A percentile compares a stretch with the other conserved stretches of the same genome.
These are phyloP conservation scores for Debaryomyces castellii DNA, from an alignment of 805 yeast genomes.

Conservation along the genomic window DNA sequence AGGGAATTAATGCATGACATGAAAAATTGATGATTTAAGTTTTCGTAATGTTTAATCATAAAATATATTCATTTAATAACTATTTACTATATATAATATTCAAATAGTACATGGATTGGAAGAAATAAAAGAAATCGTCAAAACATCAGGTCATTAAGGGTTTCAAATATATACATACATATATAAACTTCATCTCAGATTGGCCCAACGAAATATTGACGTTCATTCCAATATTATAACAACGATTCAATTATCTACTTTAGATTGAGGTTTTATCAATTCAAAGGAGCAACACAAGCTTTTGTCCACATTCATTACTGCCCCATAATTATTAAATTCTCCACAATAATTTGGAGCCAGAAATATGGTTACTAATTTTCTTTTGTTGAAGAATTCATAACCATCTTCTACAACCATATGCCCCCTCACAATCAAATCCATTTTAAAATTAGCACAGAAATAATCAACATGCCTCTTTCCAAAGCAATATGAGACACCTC, in stretches of 20 bases:
- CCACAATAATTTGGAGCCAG: constrained; percentile 86
- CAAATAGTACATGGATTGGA: neutral
- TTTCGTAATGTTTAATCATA: too few relatives aligned
- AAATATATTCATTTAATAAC: too few relatives aligned
- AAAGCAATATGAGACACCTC: constrained; percentile 81
- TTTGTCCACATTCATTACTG: constrained; percentile 72
- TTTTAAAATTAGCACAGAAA: constrained; percentile 63
- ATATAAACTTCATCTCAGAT: neutral
- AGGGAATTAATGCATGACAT: neutral
- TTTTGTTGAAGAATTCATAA: constrained; percentile 74
- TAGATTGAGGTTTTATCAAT: constrained; percentile 52
- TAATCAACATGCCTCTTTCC: constrained; percentile 71
- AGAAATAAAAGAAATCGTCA: neutral
- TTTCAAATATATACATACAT: neutral
- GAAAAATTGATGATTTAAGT: too few relatives aligned
- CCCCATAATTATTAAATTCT: constrained; percentile 78
- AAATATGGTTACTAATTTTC: constrained; percentile 75
- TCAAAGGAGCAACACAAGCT: constrained; percentile 71
- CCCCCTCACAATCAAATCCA: constrained; percentile 78
- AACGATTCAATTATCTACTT: neutral
- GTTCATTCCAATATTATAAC: constrained; percentile 2
- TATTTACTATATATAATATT: neutral
- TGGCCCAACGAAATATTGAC: neutral
- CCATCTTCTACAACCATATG: constrained; percentile 93
- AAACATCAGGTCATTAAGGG: neutral